Conservation (phyloP, 1,284 basidiomycete species). For the Heterobasidion irregulare region DNA sequence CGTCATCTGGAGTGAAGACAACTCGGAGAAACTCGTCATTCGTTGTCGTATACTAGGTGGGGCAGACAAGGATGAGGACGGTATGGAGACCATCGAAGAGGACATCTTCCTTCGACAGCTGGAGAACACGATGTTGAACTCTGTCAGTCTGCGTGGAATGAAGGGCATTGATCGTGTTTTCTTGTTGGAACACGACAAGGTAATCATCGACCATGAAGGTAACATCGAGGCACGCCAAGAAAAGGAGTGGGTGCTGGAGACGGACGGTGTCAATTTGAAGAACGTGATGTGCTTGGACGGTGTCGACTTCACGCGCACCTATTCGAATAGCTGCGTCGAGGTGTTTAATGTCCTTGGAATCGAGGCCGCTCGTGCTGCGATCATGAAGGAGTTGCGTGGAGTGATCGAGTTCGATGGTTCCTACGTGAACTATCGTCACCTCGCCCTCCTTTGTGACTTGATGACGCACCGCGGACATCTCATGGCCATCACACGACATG, state of each 20-base stretch:
- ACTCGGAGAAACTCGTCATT: constrained; percentile 94
- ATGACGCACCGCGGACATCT: constrained; percentile 96
- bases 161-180: constrained; percentile 90
- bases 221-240: constrained; percentile 51
- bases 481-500: constrained; percentile 99
- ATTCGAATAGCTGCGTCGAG: constrained; percentile 97
- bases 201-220: constrained; percentile 58
- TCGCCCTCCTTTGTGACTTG: constrained; percentile 92
- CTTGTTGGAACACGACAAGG: constrained; percentile 84
- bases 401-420: constrained; percentile 99
- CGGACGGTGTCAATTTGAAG: constrained; percentile 93
- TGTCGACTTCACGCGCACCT: constrained; percentile 87
- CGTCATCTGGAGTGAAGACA: constrained; percentile 99
- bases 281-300: constrained; percentile 93
- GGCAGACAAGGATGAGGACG: constrained; percentile 87
- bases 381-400: constrained; percentile 86
- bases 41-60: constrained; percentile 92
- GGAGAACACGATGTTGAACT: constrained; percentile 94
- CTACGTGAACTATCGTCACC: constrained; percentile 98
- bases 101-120: constrained; percentile 96
- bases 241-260: constrained; percentile 96
- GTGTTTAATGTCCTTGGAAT: constrained; percentile 97
- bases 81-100: constrained; percentile 73
- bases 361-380: constrained; percentile 90
- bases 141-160: constrained; percentile 93